These are phyloP conservation scores for Stromatinia cepivora DNA, from an alignment of 2,329 filamentous ascomycete genomes.

Conservation along the genomic window DNA sequence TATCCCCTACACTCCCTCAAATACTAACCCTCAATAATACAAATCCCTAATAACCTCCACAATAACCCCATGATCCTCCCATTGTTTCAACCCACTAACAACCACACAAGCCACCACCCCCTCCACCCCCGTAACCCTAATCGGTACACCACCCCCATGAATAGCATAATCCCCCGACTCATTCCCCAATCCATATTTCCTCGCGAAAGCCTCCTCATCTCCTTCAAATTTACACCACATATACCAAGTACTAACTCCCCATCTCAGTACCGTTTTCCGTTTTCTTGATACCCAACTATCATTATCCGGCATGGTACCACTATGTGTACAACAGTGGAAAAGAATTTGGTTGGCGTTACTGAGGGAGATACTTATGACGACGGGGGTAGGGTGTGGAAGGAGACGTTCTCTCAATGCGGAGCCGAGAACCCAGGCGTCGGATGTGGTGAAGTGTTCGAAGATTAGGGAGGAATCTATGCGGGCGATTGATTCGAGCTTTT, in stretches of 20 bases:
- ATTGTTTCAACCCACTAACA: conserved; percentile 73
- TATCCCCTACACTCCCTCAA: background rate
- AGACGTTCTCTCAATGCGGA: conserved; percentile 64
- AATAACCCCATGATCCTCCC: conserved; percentile 76
- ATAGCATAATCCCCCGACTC: conserved; percentile 67
- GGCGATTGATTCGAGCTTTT: conserved; percentile 39
- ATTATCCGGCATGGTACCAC: conserved; percentile 70
- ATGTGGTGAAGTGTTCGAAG: conserved; percentile 55
- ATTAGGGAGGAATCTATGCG: conserved; percentile 38
- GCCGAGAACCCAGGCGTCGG: conserved; percentile 66
- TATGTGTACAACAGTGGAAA: conserved; percentile 68
- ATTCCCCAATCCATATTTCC: conserved; percentile 62
- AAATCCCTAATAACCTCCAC: conserved; percentile 51
- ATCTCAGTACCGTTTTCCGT: conserved; percentile 69
- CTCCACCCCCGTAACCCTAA: conserved; percentile 71
- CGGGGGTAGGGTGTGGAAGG: conserved; percentile 53
- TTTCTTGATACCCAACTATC: conserved; percentile 71
- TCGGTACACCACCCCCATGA: conserved; percentile 74
- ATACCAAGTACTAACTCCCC: conserved; percentile 68
- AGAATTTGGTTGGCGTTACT: conserved; percentile 59
- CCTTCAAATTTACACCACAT: conserved; percentile 66
- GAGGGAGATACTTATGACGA: conserved; percentile 65
- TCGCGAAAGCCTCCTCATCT: conserved; percentile 64
- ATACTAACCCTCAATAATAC: conserved; percentile 27
- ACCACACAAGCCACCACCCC: conserved; percentile 74